Conservation (phyloP, 1,284 basidiomycete genomes). For the Blastosporella zonata region DNA sequence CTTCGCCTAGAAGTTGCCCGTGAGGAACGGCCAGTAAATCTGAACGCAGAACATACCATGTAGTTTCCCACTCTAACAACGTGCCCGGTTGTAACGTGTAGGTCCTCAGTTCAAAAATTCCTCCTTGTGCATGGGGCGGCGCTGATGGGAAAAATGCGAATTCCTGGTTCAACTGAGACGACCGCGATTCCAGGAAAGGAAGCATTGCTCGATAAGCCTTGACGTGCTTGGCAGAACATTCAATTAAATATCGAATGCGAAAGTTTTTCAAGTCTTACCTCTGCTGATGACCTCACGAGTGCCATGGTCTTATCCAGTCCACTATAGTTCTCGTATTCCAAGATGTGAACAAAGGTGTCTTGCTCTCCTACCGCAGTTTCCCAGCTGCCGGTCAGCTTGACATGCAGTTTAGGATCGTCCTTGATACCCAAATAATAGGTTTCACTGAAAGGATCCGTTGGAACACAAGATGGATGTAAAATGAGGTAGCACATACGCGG, state of each 20-base stretch:
- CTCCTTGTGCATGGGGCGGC: conserved; percentile 81
- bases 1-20: conserved; percentile 52
- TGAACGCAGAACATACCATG: conserved; percentile 59
- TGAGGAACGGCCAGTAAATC: conserved; percentile 10
- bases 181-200: conserved; percentile 68
- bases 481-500: conserved; percentile 61
- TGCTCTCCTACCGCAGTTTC: conserved; percentile 85
- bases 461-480: conserved; percentile 1
- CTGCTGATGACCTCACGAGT: conserved; percentile 52
- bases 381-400: conserved; percentile 91
- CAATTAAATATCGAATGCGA: conserved; percentile 2
- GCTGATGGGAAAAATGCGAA: conserved; percentile 92
- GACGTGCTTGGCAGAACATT: conserved; percentile 44
- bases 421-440: conserved; percentile 79
- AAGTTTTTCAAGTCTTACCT: conserved; percentile 41
- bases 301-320: conserved; percentile 75
- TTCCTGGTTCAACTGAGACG: conserved; percentile 83
- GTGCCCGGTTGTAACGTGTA: conserved; percentile 85
- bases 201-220: conserved; percentile 66
- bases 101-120: conserved; percentile 86
- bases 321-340: conserved; percentile 88
- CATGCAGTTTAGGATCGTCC: conserved; percentile 66
- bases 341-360: conserved; percentile 73
- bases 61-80: conserved; percentile 88
- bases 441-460: conserved; percentile 46